These are phyloP conservation scores for Debaryomyces singareniensis DNA, from an alignment of 1,139 yeast species.

Conservation along the genomic window DNA sequence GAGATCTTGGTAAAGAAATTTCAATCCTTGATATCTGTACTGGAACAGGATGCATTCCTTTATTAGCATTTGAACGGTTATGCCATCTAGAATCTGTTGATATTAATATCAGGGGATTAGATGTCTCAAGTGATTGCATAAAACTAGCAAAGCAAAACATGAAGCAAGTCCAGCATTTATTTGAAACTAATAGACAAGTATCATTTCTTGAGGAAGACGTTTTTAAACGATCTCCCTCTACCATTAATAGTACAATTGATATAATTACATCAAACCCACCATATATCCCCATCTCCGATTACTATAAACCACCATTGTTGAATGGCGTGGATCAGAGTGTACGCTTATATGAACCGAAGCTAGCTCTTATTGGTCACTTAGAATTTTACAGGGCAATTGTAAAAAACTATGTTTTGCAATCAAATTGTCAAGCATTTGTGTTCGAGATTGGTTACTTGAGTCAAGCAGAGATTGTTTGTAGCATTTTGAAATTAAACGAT, in stretches of 20 bases:
- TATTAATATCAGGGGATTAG: conserved; percentile 44
- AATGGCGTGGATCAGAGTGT: conserved; percentile 56
- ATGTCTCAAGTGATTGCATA: conserved; percentile 52
- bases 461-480: conserved; percentile 24
- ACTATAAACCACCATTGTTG: conserved; percentile 20
- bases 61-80: conserved; percentile 38
- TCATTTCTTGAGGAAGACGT: conserved; percentile 16
- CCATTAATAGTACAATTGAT: conserved; percentile 22
- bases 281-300: conserved; percentile 55
- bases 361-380: conserved; percentile 70
- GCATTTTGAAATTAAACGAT: conserved; percentile 6
- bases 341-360: conserved; percentile 59
- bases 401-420: conserved; percentile 29
- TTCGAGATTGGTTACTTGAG: conserved; percentile 36
- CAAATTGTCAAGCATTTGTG: conserved; percentile 35
- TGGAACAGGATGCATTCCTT: conserved; percentile 85
- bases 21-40: conserved; percentile 70
- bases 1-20: conserved; percentile 6
- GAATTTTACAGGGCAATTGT: conserved; percentile 64
- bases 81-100: conserved; percentile 8
- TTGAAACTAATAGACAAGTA: conserved; percentile 7
- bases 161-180: conserved; percentile 3
- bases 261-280: conserved; percentile 85
- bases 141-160: conserved; percentile 44
- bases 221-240: conserved; percentile 8